Base-by-base conservation (phyloP, 2,329 filamentous ascomycete genomes). In the Metarhizium album region DNA sequence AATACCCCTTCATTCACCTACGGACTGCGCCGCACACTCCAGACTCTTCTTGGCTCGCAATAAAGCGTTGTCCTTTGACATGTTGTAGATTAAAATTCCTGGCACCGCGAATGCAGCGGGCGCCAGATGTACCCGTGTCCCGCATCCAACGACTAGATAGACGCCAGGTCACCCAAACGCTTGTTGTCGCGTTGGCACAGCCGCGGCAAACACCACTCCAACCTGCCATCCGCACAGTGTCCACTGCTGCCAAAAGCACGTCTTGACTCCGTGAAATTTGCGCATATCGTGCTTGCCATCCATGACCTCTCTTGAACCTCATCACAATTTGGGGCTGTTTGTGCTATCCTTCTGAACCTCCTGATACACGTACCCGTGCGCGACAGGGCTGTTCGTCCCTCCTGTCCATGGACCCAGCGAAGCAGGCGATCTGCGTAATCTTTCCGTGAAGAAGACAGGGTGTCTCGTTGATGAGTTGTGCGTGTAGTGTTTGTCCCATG, bases 391-490 rank as follows among this genome's bases (percentile, higher is more conserved):
- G 9, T 57, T 59, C 6, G 14, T 50, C 23, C 13, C 50, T 6
- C 33, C 46, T 8, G 9, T 13, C 23, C 11, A 58, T 6, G 54
- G 49, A 23, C 59, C 60, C 52, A 56, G 52, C 40, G 52, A 58
- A 22, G 74, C 70, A 4, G 80, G 76, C 2, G 76, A 73, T 58
- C 75, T 78, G 52, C 76, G 76, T 47, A 87, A 67, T 48, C 74
- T 74, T 29, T 79, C 71, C 0, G 84, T 86, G 68, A 90, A 89
- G 68, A 90, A 90, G 1, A 88, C 86, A 0, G 86, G 86, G 57
- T 90, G 86, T 24, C 79, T 70, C 38, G 72, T 73, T 1, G 85
- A 79, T 9, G 79, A 70, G 62, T 85, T 75, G 60, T 75, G 77
- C 18, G 37, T 8, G 20, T 49, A 52, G 50, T 64, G 61, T 22